Evolutionary conservation across 768 basidiomycete genomes (phyloP).

Genomic region (Boletus rubescentipes): DNA sequence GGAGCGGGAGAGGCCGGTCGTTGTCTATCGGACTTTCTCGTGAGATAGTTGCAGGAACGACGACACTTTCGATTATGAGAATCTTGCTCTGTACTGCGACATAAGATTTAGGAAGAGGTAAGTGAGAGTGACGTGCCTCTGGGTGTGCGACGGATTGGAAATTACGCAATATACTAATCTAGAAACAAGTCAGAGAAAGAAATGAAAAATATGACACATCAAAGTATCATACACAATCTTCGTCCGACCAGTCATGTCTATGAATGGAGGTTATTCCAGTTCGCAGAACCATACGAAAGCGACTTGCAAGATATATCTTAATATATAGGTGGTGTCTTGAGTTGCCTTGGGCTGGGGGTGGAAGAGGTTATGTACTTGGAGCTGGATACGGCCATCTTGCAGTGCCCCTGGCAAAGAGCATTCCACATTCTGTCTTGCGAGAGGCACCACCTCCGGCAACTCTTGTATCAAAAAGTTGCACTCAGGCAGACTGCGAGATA

Average conservation of each 20-base stretch:
- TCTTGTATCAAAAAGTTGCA: not conserved
- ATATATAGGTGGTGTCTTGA: not conserved
- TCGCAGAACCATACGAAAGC: not conserved
- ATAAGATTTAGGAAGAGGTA: not conserved
- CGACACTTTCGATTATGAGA: slow-evolving; percentile 1
- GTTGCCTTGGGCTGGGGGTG: not conserved
- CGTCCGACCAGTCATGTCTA: slow-evolving; percentile 1
- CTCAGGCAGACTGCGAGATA: not conserved
- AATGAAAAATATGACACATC: not conserved
- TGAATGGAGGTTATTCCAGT: not conserved
- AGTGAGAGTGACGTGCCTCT: not conserved
- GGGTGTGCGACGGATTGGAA: not conserved
- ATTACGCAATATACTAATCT: not conserved
- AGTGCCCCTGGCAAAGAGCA: not conserved
- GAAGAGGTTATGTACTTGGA: not conserved
- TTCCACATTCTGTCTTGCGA: not conserved
- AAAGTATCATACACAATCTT: slow-evolving; percentile 3
- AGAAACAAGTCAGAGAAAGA: not conserved
- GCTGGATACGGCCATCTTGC: slow-evolving; percentile 1
- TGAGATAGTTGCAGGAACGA: not conserved
- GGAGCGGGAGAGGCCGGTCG: not conserved
- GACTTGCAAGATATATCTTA: not conserved
- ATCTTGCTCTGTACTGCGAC: not conserved
- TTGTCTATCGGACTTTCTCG: not conserved
- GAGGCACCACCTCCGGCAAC: not conserved